phyloP scores from a whole-genome alignment of 106 monocot species.

The Narthecium ossifragum region DNA sequence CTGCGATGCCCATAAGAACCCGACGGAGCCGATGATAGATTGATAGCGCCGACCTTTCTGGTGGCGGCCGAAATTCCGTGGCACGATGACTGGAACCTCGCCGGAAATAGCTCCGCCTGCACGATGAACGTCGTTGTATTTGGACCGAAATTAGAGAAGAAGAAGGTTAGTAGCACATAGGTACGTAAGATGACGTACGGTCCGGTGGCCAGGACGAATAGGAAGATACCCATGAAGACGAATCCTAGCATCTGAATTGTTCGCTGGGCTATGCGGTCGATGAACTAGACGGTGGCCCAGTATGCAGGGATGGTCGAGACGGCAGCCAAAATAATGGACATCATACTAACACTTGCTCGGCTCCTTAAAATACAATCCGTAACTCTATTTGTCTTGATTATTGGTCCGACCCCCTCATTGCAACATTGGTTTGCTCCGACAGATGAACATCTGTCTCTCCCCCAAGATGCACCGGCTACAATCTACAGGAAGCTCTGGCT shows the following conservation, averaged over 20 bases:
- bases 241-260: conserved; percentile 40
- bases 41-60: conserved; percentile 36
- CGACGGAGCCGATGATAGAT: conserved; percentile 18
- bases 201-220: conserved; percentile 20
- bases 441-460: too few species aligned
- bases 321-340: conserved; percentile 37
- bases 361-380: too few species aligned
- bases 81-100: conserved; percentile 41
- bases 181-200: conserved; percentile 4
- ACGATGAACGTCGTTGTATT: conserved; percentile 48
- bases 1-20: too few species aligned
- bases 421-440: too few species aligned
- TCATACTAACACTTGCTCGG: conserved; percentile 40
- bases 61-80: conserved; percentile 41
- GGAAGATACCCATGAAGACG: conserved; percentile 43
- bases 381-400: too few species aligned
- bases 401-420: too few species aligned
- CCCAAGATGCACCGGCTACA: too few species aligned
- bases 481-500: too few species aligned
- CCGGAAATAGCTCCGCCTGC: conserved; percentile 56
- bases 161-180: conserved; percentile 25
- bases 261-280: conserved; percentile 43
- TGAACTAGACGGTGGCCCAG: conserved; percentile 36
- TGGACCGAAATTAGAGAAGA: conserved; percentile 48
- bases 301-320: conserved; percentile 44